Evolutionary conservation across 768 basidiomycete genomes (phyloP).

Genomic region (Pleurotus giganteus): DNA sequence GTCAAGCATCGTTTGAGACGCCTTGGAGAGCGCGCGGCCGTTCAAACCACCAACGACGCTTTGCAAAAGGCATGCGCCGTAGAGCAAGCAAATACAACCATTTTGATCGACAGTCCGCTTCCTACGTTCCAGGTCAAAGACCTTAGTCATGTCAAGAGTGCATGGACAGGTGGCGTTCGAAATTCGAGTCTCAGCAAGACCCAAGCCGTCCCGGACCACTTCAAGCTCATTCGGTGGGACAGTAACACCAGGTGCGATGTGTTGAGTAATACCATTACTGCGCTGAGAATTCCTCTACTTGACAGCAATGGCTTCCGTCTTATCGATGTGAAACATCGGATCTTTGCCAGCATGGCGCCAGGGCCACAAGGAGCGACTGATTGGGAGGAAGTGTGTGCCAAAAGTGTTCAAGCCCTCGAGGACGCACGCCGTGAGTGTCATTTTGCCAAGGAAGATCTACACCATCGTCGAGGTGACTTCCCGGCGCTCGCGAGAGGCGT

Average conservation of each 20-base stretch:
- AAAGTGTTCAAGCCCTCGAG: background rate
- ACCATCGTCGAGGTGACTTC: background rate
- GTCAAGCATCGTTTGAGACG: too few species aligned
- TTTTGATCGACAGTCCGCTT: too few species aligned
- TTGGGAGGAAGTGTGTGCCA: background rate
- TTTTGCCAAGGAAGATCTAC: background rate
- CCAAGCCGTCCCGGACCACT: background rate
- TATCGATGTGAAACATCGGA: background rate
- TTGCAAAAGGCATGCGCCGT: too few species aligned
- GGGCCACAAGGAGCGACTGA: background rate
- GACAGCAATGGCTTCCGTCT: background rate
- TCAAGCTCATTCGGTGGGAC: background rate
- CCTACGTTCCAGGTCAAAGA: background rate
- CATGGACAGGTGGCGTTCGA: background rate
- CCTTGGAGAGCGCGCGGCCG: too few species aligned
- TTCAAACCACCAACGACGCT: too few species aligned
- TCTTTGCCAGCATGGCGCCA: background rate
- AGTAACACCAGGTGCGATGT: background rate
- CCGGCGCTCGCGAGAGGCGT: background rate
- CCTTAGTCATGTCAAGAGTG: background rate
- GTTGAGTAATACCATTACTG: background rate
- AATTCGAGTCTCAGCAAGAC: background rate
- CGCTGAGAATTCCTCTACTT: background rate
- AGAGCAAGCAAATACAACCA: too few species aligned
- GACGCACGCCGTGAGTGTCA: background rate